A percentile compares a stretch with the other conserved stretches of the same genome.
phyloP scores from a whole-genome alignment of 176 grass and related monocot species.

The Bromus sterilis region DNA sequence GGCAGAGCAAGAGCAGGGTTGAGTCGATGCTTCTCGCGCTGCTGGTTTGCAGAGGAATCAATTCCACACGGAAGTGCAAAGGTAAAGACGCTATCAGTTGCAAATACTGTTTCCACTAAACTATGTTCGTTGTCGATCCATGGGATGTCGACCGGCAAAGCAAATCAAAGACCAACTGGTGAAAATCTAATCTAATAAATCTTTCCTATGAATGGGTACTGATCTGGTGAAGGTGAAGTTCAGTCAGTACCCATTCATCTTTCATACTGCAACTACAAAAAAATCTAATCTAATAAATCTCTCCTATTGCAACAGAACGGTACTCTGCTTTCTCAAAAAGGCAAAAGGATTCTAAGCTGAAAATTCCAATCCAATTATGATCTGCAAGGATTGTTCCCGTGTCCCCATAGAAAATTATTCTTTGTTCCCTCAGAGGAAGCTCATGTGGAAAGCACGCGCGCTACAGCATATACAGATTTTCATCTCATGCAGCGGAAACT shows the following conservation, averaged over 20 bases:
- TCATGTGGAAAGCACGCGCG: not conserved
- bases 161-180: conserved; percentile 8
- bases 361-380: conserved; percentile 27
- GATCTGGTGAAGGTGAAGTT: conserved; percentile 46
- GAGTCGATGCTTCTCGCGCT: conserved; percentile 9
- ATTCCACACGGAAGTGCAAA: conserved; percentile 13
- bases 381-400: conserved; percentile 18
- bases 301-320: not conserved
- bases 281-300: too few relatives aligned
- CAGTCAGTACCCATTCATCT: conserved; percentile 5
- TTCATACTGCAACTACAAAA: too few relatives aligned
- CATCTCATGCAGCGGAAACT: not conserved
- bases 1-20: conserved; percentile 18
- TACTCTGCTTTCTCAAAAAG: conserved; percentile 22
- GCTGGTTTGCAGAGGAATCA: conserved; percentile 38
- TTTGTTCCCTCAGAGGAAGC: conserved; percentile 47
- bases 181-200: conserved; percentile 2
- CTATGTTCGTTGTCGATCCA: conserved; percentile 19
- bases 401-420: conserved; percentile 21
- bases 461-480: not conserved
- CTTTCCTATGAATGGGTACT: not conserved
- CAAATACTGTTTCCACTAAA: conserved; percentile 36
- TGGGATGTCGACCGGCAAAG: not conserved
- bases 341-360: conserved; percentile 15
- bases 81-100: not conserved